These are phyloP conservation scores for Cordyceps farinosa DNA, from an alignment of 2,329 filamentous ascomycete species.

Conservation along the genomic window DNA sequence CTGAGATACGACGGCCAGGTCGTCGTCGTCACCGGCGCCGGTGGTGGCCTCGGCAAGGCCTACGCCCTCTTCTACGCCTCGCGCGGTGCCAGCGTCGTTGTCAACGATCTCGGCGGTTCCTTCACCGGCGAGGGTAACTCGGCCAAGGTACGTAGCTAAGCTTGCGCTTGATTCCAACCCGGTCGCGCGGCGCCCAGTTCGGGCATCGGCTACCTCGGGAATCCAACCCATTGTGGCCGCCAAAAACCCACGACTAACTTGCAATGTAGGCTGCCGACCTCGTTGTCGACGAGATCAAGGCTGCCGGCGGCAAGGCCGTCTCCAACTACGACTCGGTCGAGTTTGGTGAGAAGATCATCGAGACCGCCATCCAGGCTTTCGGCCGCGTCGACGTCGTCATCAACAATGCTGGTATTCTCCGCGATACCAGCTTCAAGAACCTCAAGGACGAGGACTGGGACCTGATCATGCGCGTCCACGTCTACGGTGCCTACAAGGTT, in stretches of 20 bases:
- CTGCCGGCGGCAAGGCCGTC: slow-evolving; percentile 88
- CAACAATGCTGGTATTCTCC: slow-evolving; percentile 96
- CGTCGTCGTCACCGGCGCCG: slow-evolving; percentile 77
- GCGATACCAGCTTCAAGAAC: slow-evolving; percentile 97
- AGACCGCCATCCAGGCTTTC: slow-evolving; percentile 75
- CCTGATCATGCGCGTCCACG: slow-evolving; percentile 86
- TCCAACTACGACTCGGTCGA: slow-evolving; percentile 97
- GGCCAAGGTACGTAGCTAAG: slow-evolving; percentile 61
- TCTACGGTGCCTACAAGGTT: slow-evolving; percentile 93
- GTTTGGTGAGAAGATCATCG: slow-evolving; percentile 90
- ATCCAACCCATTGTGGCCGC: neutral
- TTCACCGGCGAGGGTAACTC: slow-evolving; percentile 91
- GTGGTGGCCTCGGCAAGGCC: slow-evolving; percentile 73
- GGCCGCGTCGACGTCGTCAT: slow-evolving; percentile 91
- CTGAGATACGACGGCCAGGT: slow-evolving; percentile 82
- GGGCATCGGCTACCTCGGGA: neutral
- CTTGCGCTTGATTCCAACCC: neutral
- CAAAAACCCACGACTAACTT: slow-evolving; percentile 22
- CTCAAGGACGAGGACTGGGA: slow-evolving; percentile 98
- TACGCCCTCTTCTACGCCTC: slow-evolving; percentile 90
- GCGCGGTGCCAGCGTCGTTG: slow-evolving; percentile 88
- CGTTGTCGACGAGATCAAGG: slow-evolving; percentile 78
- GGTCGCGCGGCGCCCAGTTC: neutral
- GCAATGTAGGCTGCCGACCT: slow-evolving; percentile 68
- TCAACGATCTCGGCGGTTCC: slow-evolving; percentile 91